These are phyloP conservation scores for Crucihimalaya himalaica DNA, from an alignment of 345 rosid genomes.

Conservation along the genomic window DNA sequence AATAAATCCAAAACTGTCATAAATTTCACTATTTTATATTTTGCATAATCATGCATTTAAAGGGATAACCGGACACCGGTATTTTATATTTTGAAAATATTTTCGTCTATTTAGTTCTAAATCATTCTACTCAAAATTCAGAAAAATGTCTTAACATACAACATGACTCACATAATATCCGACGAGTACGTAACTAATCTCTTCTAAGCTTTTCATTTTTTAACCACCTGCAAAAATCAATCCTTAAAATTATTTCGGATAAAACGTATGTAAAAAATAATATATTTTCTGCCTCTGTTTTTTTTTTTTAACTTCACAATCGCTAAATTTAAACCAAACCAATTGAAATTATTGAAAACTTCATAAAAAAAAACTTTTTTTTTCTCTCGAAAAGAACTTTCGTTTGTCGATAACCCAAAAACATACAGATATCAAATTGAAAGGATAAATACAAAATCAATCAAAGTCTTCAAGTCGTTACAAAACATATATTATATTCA, in stretches of 20 bases:
- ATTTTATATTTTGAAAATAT: neutral
- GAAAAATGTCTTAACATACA: neutral
- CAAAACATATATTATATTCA: neutral
- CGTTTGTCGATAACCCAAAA: conserved; percentile 16
- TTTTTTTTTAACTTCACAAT: neutral
- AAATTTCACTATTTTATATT: too few relatives aligned
- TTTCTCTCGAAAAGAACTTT: neutral
- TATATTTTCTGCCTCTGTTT: neutral
- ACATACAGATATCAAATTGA: conserved; percentile 17
- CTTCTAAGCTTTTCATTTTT: neutral
- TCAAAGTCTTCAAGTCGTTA: neutral
- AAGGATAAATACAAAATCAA: conserved; percentile 20
- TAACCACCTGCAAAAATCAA: neutral
- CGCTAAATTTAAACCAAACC: neutral
- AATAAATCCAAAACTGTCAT: neutral
- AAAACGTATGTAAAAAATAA: too few relatives aligned
- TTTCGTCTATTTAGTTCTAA: neutral
- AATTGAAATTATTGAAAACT: neutral
- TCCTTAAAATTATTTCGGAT: too few relatives aligned
- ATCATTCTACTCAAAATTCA: neutral
- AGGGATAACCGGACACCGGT: neutral
- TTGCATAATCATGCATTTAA: neutral
- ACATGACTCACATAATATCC: neutral
- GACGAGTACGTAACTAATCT: neutral
- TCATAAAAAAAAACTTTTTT: neutral